Evolutionary conservation across 192 early-diverging fungal genomes (phyloP), one percentile per base, ranked within the genome.

Genomic region (Dimargaris cristalligena): DNA sequence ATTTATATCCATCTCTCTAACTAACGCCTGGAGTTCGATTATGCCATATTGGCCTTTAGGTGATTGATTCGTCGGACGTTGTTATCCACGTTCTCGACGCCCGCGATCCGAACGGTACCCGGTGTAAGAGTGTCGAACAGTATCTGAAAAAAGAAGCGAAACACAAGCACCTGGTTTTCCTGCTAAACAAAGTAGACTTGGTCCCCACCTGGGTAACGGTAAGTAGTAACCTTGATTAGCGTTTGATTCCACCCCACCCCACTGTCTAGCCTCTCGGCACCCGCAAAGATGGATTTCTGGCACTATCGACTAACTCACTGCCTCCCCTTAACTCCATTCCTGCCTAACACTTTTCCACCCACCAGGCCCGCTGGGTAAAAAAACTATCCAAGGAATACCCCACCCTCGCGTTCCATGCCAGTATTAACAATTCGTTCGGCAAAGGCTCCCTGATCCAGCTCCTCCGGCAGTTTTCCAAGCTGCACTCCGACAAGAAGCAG

Each of bases 131-230:
- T 57, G 91, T 99, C 8, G 94, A 97, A 67, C 82, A 84, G 65
- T 88, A 89, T 62, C 69, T 99, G 22, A 85, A 87, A 67, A 86
- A 91, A 58, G 96, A 99, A 66, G 88, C 84, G 22, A 79, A 81
- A 34, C 93, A 97, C 78, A 99, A 99, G 74, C 94, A 99, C 62
- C 59, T 99, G 60, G 78, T 97, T 29, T 99, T 88, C 68, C 78
- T 99, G 25, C 77, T 99, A 33, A 99, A 99, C 81, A 99, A 99
- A 74, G 94, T 92, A 62, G 96, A 99, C 76, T 73, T 99, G 61
- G 91, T 99, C 4, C 96, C 96, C 22, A 95, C 94, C 25, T 99
- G 96, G 96, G 91, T 91, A 23, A 97, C 96, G 32, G n/a, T n/a
- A n/a, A n/a, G n/a, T n/a, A n/a, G n/a, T n/a, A n/a, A n/a, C n/a